These are phyloP conservation scores for Plectosphaerella plurivora DNA, from an alignment of 2,329 filamentous ascomycete species.

Conservation along the genomic window DNA sequence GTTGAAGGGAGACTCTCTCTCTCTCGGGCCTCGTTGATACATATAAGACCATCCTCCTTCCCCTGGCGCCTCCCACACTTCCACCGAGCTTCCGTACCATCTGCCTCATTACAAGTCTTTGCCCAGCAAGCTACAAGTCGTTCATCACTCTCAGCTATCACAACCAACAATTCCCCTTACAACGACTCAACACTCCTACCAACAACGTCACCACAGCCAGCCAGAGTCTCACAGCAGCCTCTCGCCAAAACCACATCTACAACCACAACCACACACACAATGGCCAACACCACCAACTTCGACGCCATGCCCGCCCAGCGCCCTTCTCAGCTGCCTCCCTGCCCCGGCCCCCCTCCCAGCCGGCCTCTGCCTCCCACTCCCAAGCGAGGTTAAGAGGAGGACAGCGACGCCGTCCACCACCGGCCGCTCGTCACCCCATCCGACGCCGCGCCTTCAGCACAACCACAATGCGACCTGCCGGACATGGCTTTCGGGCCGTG, in stretches of 20 bases:
- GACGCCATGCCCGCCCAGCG: slow-evolving; percentile 54
- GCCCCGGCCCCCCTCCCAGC: slow-evolving; percentile 61
- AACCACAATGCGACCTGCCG: neutral
- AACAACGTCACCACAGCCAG: slow-evolving; percentile 1
- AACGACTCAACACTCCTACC: slow-evolving; percentile 1
- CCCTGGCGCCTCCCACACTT: neutral
- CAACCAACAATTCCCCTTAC: slow-evolving; percentile 1
- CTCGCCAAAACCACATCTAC: slow-evolving; percentile 1
- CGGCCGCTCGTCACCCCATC: neutral
- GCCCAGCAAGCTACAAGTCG: slow-evolving; percentile 2
- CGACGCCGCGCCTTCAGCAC: neutral
- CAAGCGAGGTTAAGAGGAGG: slow-evolving; percentile 47
- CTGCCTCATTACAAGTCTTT: neutral
- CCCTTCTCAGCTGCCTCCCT: slow-evolving; percentile 62
- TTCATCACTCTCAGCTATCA: slow-evolving; percentile 2
- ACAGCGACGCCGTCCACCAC: too few species aligned
- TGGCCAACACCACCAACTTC: slow-evolving; percentile 14
- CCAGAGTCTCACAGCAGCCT: neutral
- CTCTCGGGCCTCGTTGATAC: neutral
- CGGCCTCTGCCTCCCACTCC: slow-evolving; percentile 62
- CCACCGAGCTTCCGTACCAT: neutral
- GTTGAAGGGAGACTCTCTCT: neutral
- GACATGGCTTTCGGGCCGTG: too few species aligned
- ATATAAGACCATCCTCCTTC: neutral
- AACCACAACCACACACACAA: slow-evolving; percentile 5